Conservation (phyloP, 1,139 yeast genomes). For the Torulaspora pretoriensis region DNA sequence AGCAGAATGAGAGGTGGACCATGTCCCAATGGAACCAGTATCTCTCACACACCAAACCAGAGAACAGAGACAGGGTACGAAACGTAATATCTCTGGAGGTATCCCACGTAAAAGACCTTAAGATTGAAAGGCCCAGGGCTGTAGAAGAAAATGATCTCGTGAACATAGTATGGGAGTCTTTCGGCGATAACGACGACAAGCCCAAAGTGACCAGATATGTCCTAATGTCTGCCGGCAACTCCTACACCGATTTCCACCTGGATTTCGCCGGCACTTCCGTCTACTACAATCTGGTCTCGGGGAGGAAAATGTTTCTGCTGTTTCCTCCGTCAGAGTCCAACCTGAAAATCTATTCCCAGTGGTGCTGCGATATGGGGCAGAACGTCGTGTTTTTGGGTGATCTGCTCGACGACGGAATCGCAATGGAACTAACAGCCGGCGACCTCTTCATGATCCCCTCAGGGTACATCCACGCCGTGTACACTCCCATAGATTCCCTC, state of each 20-base stretch:
- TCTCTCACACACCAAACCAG: constrained; percentile 43
- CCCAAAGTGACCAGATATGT: constrained; percentile 82
- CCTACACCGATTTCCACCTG: constrained; percentile 85
- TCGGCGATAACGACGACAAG: constrained; percentile 34
- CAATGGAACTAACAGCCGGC: constrained; percentile 60
- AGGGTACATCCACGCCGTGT: constrained; percentile 92
- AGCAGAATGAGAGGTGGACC: constrained; percentile 63
- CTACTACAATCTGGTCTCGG: constrained; percentile 74
- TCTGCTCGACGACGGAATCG: constrained; percentile 48
- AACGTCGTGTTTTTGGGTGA: constrained; percentile 66
- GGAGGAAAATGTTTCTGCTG: constrained; percentile 69
- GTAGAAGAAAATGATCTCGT: constrained; percentile 71
- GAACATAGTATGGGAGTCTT: constrained; percentile 54
- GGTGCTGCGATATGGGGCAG: constrained; percentile 61
- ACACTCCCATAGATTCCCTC: constrained; percentile 74
- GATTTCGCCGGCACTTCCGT: constrained; percentile 94
- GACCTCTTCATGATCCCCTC: constrained; percentile 82
- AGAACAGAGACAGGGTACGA: constrained; percentile 57
- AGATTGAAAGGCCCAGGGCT: constrained; percentile 57
- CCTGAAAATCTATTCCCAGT: constrained; percentile 55
- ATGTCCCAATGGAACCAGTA: constrained; percentile 73
- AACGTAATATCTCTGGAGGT: constrained; percentile 83
- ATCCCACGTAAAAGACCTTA: constrained; percentile 48
- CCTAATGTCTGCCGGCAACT: constrained; percentile 75
- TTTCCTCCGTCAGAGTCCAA: constrained; percentile 71